Percentiles rank a stretch among this genome's conserved stretches.
Conservation (phyloP, 2,329 filamentous ascomycete genomes). For the Mycosphaerella arachidis region DNA sequence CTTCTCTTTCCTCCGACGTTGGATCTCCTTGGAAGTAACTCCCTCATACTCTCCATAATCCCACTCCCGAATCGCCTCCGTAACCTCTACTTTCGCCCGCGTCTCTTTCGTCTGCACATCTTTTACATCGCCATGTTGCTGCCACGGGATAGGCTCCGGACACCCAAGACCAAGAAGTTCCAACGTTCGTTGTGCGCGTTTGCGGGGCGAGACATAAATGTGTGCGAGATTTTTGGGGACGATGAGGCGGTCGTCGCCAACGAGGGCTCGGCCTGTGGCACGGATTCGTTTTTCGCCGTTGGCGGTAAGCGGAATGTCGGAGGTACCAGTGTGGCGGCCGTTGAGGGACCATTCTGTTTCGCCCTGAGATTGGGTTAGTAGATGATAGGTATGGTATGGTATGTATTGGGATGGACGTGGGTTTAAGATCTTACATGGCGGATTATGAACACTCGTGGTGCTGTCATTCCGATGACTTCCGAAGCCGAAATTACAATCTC, state of each 20-base stretch:
- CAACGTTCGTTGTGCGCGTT: constrained; percentile 81
- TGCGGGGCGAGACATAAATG: constrained; percentile 87
- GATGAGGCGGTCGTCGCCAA: constrained; percentile 79
- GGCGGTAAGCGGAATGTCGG: constrained; percentile 77
- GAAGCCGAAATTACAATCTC: neutral
- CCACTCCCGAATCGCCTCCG: constrained; percentile 55
- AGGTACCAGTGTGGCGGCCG: constrained; percentile 71
- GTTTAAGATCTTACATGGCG: constrained; percentile 53
- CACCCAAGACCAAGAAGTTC: constrained; percentile 76
- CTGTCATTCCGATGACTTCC: constrained; percentile 31
- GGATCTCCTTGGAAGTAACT: constrained; percentile 50
- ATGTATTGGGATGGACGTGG: neutral
- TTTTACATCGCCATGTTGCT: constrained; percentile 23
- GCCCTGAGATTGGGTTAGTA: constrained; percentile 45
- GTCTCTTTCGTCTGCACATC: constrained; percentile 30
- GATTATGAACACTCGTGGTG: constrained; percentile 50
- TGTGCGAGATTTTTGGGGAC: constrained; percentile 76
- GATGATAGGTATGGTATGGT: neutral
- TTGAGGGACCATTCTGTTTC: constrained; percentile 96
- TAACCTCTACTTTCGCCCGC: constrained; percentile 45
- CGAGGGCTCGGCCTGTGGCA: constrained; percentile 72
- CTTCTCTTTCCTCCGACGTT: constrained; percentile 40
- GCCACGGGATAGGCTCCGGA: constrained; percentile 64
- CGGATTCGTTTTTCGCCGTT: constrained; percentile 59
- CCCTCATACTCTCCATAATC: constrained; percentile 62